phyloP scores from a whole-genome alignment of 331 rosid species.

The Phaseolus coccineus region DNA sequence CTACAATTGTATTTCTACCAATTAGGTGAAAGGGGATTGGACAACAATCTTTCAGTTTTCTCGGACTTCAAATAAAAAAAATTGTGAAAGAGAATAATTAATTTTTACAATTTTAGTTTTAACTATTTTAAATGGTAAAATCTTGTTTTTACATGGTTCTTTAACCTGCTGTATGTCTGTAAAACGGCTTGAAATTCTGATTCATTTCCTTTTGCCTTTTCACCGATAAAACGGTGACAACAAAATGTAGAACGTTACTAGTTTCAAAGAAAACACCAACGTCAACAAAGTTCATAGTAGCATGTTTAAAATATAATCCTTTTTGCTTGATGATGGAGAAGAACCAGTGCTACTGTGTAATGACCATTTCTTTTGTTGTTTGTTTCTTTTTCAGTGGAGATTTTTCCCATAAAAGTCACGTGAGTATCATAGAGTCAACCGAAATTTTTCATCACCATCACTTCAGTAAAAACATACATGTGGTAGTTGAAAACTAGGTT shows the following conservation, averaged over 20 bases:
- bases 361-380: neutral
- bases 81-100: neutral
- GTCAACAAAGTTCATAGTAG: conserved; percentile 20
- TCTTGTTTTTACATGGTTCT: neutral
- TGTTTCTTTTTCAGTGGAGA: neutral
- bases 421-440: neutral
- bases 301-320: conserved; percentile 11
- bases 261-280: neutral
- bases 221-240: neutral
- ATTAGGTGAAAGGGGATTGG: neutral
- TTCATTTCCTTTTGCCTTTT: neutral
- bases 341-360: conserved; percentile 13
- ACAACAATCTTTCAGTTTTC: neutral
- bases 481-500: neutral
- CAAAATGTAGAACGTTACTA: neutral
- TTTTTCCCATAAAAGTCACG: neutral
- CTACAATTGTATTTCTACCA: neutral
- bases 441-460: neutral
- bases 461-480: neutral
- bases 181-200: neutral
- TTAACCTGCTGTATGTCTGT: neutral
- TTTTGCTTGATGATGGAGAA: conserved; percentile 16
- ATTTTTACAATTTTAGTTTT: neutral
- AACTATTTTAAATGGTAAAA: neutral
- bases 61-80: conserved; percentile 16